These are phyloP conservation scores for Conticribra weissflogii DNA, from an alignment of 108 stramenopile species.

Conservation along the genomic window DNA sequence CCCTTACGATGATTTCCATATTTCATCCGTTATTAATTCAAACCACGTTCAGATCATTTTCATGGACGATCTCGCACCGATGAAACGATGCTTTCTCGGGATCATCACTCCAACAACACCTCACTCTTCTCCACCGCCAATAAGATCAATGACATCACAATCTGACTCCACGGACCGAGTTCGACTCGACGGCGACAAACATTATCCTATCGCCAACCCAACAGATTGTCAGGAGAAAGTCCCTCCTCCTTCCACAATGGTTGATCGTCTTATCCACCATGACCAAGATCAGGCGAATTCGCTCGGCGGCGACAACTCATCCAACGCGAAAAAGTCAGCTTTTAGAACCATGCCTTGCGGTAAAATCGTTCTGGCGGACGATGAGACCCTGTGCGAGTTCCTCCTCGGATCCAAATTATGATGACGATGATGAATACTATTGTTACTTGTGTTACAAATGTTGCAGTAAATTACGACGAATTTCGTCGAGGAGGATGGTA, in stretches of 20 bases:
- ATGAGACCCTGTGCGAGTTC: conserved; percentile 17
- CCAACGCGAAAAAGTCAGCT: neutral
- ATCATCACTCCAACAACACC: conserved; percentile 19
- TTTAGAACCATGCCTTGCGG: conserved; percentile 10
- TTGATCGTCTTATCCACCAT: neutral
- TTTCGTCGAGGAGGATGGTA: too few species aligned
- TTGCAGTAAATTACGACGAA: too few species aligned
- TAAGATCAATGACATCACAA: too few species aligned
- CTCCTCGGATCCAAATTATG: neutral
- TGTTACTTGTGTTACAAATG: too few species aligned
- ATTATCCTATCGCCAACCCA: too few species aligned
- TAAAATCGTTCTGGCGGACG: conserved; percentile 18
- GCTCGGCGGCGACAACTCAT: neutral
- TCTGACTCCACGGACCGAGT: too few species aligned
- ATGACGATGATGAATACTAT: too few species aligned
- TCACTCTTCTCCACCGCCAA: too few species aligned
- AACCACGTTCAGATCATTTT: conserved; percentile 20
- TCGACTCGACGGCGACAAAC: too few species aligned
- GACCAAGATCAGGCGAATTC: neutral
- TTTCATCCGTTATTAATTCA: neutral
- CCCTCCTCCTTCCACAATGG: too few species aligned
- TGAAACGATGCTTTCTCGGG: conserved; percentile 34
- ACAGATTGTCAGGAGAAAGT: too few species aligned
- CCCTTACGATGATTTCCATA: neutral
- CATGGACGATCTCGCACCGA: conserved; percentile 25